Evolutionary conservation across 345 rosid species (phyloP), one percentile per base, ranked within the genome.

Genomic region (Citrus cavaleriei): DNA sequence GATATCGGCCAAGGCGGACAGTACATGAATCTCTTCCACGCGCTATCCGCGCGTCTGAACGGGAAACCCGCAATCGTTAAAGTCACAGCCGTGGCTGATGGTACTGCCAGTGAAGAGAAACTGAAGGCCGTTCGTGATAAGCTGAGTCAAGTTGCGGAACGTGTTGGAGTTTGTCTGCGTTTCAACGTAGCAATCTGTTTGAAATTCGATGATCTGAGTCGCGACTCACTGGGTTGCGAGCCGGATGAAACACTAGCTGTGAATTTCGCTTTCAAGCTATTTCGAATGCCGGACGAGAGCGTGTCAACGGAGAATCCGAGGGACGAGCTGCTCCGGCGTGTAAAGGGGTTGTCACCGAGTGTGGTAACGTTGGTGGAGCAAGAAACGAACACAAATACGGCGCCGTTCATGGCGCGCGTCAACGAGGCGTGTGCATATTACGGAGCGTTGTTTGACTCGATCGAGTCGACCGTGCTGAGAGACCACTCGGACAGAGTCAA

Each of bases 271-370:
- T 94, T 92, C 83, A 91, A 90, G 61, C 79, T 95, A 27, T 92
- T 83, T 32, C 77, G 89, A 46, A 89, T 94, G 74, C 93, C 97
- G 0, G 98, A 95, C 85, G 99, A 95, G 85, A 93, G 97, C 81
- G 98, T 96, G 8, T 91, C 92, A 4, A 83, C 79, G 61, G 99
- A 94, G 80, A 96, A 96, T 79, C 98, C 93, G 0, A 78, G 99
- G 1, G 99, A 96, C 86, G 94, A 90, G 84, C 92, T 96, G 8
- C 94, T 96, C 74, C 89, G 99, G 70, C 93, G 93, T 85, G 98
- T 91, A 78, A 96, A 91, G 80, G 83, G 85, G 32, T 76, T 96
- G 10, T 78, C 79, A 2, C 99, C 99, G 78, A 85, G 91, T 68
- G 92, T 96, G 76, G 98, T 96, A 35, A 91, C 97, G 3, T 1